Evolutionary conservation across 2,329 filamentous ascomycete genomes (phyloP).

Genomic region (Acrodontium crateriforme): DNA sequence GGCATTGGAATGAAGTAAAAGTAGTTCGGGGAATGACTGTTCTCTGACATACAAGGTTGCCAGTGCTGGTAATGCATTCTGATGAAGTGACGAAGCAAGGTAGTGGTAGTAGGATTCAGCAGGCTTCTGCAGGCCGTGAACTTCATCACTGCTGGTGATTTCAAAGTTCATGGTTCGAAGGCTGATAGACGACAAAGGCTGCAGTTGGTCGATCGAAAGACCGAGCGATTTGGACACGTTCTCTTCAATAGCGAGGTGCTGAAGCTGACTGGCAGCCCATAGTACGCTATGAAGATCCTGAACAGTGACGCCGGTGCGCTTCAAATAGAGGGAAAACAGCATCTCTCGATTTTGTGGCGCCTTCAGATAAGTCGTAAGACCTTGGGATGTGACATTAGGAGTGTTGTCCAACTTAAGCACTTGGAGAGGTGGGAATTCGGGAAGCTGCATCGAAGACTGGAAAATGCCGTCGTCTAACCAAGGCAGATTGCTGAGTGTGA

Average conservation of each 20-base stretch:
- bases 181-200: constrained; percentile 52
- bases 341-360: constrained; percentile 43
- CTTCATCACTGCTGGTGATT: constrained; percentile 50
- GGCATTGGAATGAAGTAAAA: constrained; percentile 57
- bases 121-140: constrained; percentile 42
- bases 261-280: constrained; percentile 42
- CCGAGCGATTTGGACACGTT: constrained; percentile 45
- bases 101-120: constrained; percentile 65
- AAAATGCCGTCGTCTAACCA: constrained; percentile 70
- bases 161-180: constrained; percentile 70
- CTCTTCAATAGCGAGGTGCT: constrained; percentile 44
- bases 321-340: constrained; percentile 56
- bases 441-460: constrained; percentile 45
- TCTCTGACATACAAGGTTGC: constrained; percentile 75
- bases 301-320: constrained; percentile 55
- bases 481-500: constrained; percentile 58
- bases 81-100: constrained; percentile 67
- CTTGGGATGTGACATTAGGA: constrained; percentile 56
- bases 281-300: constrained; percentile 48
- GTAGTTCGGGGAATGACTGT: constrained; percentile 63
- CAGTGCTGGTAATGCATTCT: constrained; percentile 59
- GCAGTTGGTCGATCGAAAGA: constrained; percentile 35
- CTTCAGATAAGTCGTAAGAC: constrained; percentile 55
- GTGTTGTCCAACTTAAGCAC: constrained; percentile 60
- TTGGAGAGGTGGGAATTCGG: constrained; percentile 60